Base-by-base conservation (phyloP, 257 asterid species). In the Solanum acaule region DNA sequence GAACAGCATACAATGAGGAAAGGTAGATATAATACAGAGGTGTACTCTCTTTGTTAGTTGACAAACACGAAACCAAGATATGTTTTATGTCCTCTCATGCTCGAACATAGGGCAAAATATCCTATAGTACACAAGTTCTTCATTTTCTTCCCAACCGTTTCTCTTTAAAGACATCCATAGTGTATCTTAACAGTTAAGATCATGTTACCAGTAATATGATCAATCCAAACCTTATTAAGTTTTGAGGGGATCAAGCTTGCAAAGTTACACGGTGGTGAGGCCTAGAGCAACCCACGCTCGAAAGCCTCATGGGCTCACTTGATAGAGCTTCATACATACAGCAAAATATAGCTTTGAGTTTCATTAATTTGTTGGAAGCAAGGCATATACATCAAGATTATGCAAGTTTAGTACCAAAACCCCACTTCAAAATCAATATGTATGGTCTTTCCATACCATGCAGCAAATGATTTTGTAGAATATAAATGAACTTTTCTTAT, bases 1-100 rank as follows among this genome's bases (percentile, higher is more conserved):
- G 84, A 87, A 73, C 35, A 49, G 68, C 56, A 88, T 71, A 63
- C 78, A 84, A 87, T 94, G 88, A 90, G 91, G 35, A 90, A 76
- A 85, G 65, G 34, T 35, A 67, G 27, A 85, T 12, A 31, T 34
- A 27, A 15, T 3, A 46, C 49, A 42, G 29, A 31, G 38, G 38
- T 6, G 63, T 44, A 44, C 16, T 42, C 65, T 15, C 40, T 82
- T 49, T 49, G 44, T 20, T 49, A 82, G 6, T 27, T 59, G 65
- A 75, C 59, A 75, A 31, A 78, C 34, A 63, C 35, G 42, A 90
- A n/a, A 86, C 44, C 34, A 44, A 44, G 38, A 10, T 81, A 86
- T 35, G 86, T 40, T 38, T 83, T 46, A 78, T 82, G 42, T 82
- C 86, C 68, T 29, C 86, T 46, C 68, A 82, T 16, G 70, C 29